phyloP scores from a whole-genome alignment of 129 eudicot genomes.

The Mikania micrantha region DNA sequence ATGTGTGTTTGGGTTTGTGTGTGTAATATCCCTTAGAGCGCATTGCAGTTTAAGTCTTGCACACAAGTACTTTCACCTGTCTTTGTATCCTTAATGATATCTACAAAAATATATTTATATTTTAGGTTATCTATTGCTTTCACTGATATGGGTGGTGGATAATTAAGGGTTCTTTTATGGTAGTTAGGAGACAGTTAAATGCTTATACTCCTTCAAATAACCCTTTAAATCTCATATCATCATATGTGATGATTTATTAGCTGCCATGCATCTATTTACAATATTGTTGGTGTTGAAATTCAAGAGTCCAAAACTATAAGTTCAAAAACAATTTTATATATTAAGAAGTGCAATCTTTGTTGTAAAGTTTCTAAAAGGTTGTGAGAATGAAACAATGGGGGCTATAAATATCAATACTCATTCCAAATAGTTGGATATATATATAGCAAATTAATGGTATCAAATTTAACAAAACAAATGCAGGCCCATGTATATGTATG shows the following conservation, averaged over 20 bases:
- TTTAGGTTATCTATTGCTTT: not conserved
- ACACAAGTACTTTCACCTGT: too few species aligned
- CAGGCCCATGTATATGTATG: not conserved
- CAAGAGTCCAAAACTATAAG: too few species aligned
- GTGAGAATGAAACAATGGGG: conserved; percentile 11
- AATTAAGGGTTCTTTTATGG: not conserved
- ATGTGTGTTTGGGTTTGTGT: too few species aligned
- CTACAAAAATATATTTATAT: not conserved
- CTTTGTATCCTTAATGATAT: not conserved
- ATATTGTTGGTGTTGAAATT: too few species aligned
- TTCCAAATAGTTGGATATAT: conserved; percentile 15
- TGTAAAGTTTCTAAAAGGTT: conserved; percentile 6
- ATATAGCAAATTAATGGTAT: conserved; percentile 3
- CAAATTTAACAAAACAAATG: conserved; percentile 3
- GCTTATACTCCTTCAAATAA: not conserved
- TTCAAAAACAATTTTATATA: too few species aligned
- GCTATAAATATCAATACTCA: not conserved
- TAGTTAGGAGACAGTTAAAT: not conserved
- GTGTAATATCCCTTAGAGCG: too few species aligned
- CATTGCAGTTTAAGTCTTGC: too few species aligned
- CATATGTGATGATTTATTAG: too few species aligned
- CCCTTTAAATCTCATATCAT: too few species aligned
- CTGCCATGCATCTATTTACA: too few species aligned
- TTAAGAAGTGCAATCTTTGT: too few species aligned
- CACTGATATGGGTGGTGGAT: not conserved